A percentile compares a stretch with the other conserved stretches of the same genome.
phyloP scores from a whole-genome alignment of 331 rosid genomes.

The Rhamnella rubrinervis region DNA sequence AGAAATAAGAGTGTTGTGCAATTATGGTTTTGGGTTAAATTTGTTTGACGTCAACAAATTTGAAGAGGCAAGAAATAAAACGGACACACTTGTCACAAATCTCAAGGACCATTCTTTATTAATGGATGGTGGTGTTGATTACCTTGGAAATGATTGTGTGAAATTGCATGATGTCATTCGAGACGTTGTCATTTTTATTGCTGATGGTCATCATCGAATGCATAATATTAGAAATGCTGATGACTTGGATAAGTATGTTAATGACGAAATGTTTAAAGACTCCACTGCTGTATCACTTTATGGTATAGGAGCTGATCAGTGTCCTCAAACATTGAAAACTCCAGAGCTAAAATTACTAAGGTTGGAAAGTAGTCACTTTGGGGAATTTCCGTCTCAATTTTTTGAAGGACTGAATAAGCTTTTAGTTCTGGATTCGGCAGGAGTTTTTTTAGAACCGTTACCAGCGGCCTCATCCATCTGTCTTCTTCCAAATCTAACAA shows the following conservation, averaged over 20 bases:
- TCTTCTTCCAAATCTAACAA: neutral
- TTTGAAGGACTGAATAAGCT: neutral
- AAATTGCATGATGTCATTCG: conserved; percentile 6
- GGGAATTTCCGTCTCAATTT: neutral
- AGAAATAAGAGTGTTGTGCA: conserved; percentile 8
- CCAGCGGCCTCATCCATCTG: neutral
- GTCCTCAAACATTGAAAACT: neutral
- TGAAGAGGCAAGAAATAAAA: conserved; percentile 33
- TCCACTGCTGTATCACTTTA: neutral
- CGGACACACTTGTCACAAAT: conserved; percentile 1
- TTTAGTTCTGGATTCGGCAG: neutral
- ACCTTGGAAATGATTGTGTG: neutral
- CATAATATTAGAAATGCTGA: neutral
- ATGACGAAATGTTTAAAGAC: too few species aligned
- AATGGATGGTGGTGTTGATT: neutral
- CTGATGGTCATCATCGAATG: neutral
- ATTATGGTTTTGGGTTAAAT: conserved; percentile 24
- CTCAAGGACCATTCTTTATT: conserved; percentile 31
- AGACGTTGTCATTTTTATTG: neutral
- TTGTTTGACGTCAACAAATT: conserved; percentile 20
- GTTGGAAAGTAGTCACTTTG: neutral
- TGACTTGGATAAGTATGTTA: neutral
- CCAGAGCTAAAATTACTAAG: neutral
- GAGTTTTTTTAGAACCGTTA: too few species aligned
- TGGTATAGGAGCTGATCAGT: neutral